Evolutionary conservation across 2,329 filamentous ascomycete species (phyloP), one percentile per base, ranked within the genome.

Genomic region (Trichoderma sp.): DNA sequence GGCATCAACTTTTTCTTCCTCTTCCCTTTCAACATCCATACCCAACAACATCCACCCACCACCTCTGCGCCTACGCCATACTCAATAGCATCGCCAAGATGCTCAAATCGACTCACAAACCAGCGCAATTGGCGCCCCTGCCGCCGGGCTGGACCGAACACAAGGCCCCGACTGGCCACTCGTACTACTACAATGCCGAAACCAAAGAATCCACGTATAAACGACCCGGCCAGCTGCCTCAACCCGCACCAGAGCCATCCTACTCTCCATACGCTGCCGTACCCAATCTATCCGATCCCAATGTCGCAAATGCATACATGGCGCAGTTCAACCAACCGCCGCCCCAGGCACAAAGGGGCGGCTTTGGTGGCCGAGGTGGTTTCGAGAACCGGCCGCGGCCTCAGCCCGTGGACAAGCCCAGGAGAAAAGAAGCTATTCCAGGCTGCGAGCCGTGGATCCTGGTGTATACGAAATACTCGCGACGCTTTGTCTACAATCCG

Each of bases 81-180:
- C n/a, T 11, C 4, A 6, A 12, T 28, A 55, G 57, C 32, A 43
- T 34, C 34, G 8, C 34, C 53, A 17, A 39, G 28, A 73, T 94
- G 92, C 84, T 95, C 63, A 94, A 90, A 78, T 93, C 92, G 23
- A 95, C 93, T n/a, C 90, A 95, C 81, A 89, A 88, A 73, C 86
- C 89, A 26, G 75, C 72, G 9, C 75, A 76, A 20, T 79, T 83
- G 47, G 85, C 88, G 59, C 89, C 92, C 43, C 85, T 98, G 1
- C 91, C 91, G 32, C 86, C 91, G 57, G 94, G 93, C 74, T 98
- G 95, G 95, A 93, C 92, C n/a, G 93, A 97, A 81, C 94, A 98
- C 83, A 95, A 91, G 82, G 94, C 95, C 67, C 95, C 94, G 6
- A 91, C 92, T 65, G 94, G 94, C 5, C 94, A 97, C 81, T 87